Base-by-base conservation (phyloP, 129 eudicot species). In the Pseudognaphalium luteoalbum region DNA sequence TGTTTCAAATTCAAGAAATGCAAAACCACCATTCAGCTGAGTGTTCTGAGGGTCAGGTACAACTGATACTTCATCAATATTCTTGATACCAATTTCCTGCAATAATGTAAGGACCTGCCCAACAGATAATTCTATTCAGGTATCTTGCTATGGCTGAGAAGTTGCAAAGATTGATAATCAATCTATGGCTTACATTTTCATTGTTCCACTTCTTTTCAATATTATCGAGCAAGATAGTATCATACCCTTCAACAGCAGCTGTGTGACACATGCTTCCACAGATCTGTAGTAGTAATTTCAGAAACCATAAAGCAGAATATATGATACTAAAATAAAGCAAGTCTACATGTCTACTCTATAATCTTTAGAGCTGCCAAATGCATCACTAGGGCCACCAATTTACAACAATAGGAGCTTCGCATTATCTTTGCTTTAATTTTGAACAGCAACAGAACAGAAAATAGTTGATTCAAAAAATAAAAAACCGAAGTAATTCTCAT, bases 1-100 rank as follows among this genome's bases (percentile, higher is more conserved):
- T 42, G 95, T 86, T 86, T 85, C 87, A 78, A 91, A 68, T 79
- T 91, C 97, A 82, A 91, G 74, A 81, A 85, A 91, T 54, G 95
- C 97, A 81, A 86, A 88, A 29, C 97, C 97, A 17, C 90, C 87
- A 72, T 91, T 91, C 29, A 68, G 66, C 56, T 81, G 86, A 70
- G 64, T 50, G 64, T 91, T 87, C 37, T 71, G 82, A 59, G 97
- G 95, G 85, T 91, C 90, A 37, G 83, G 78, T 66, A 81, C 79
- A 81, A 91, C 87, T 21, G 87, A 79, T 61, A 88, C 88, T 75
- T 80, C 83, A 37, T 87, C 95, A 68, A 91, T 77, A 65, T 91
- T 87, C 76, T 75, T 84, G 80, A 91, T 83, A 33, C 90, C 87
- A 47, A 65, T 71, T 65, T 75, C 79, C 72, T 83, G 82, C 83